A percentile compares a stretch with the other conserved stretches of the same genome.
phyloP scores from a whole-genome alignment of 352 stramenopile species.

The Globisporangium nodosum region DNA sequence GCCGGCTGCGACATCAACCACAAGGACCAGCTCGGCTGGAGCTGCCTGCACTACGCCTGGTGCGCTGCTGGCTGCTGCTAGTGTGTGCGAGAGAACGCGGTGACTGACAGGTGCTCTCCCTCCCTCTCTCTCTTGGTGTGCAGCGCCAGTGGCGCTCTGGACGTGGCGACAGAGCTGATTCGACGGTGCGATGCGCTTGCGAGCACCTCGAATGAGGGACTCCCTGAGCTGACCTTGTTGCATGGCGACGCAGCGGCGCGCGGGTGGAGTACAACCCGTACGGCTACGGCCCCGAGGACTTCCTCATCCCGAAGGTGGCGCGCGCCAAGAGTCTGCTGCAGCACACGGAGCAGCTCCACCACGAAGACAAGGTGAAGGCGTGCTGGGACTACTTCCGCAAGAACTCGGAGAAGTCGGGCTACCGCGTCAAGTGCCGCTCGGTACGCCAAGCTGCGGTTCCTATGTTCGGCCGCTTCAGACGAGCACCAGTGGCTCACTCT shows the following conservation, averaged over 20 bases:
- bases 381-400: conserved; percentile 77
- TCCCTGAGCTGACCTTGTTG: background rate
- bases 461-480: background rate
- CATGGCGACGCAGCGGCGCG: conserved; percentile 27
- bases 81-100: background rate
- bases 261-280: conserved; percentile 80
- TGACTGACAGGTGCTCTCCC: background rate
- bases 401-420: conserved; percentile 61
- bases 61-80: conserved; percentile 14
- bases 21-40: conserved; percentile 78
- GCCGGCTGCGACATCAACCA: conserved; percentile 85
- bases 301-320: conserved; percentile 74
- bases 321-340: conserved; percentile 81
- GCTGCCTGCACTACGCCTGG: conserved; percentile 84
- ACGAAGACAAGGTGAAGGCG: conserved; percentile 71
- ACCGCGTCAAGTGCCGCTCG: conserved; percentile 68
- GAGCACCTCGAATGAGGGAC: background rate
- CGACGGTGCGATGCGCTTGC: conserved; percentile 24
- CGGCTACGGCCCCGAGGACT: conserved; percentile 81
- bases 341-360: conserved; percentile 82
- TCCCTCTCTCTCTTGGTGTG: conserved; percentile 1
- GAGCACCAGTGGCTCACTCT: background rate
- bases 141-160: conserved; percentile 63
- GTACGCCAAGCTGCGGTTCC: conserved; percentile 15
- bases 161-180: conserved; percentile 73